Percentiles rank a stretch among this genome's conserved stretches.
phyloP scores from a whole-genome alignment of 139 green algal species.

The Trebouxia sp. region DNA sequence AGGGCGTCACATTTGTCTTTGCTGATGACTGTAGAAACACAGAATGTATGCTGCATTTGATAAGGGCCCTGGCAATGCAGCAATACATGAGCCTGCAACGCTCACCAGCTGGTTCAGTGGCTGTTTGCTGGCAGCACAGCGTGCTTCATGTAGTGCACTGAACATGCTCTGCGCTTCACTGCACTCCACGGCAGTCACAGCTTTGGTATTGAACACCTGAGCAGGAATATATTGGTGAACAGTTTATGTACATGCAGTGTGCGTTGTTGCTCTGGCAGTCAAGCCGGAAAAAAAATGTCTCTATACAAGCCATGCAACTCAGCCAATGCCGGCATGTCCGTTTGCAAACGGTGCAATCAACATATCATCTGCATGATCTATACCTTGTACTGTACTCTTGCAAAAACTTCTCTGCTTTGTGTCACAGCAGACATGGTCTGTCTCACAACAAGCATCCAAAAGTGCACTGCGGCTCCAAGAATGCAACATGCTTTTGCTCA shows the following conservation, averaged over 20 bases:
- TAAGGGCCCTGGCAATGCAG: too few relatives aligned
- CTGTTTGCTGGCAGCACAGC: background rate
- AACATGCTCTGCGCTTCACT: background rate
- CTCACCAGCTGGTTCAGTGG: background rate
- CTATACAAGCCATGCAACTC: background rate
- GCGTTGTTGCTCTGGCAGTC: background rate
- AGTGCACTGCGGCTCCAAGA: background rate
- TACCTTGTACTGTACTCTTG: too few relatives aligned
- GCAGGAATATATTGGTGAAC: too few relatives aligned
- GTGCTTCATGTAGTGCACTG: background rate
- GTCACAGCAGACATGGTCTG: background rate
- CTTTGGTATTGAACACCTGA: conserved; percentile 6
- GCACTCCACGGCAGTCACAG: background rate
- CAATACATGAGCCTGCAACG: too few relatives aligned
- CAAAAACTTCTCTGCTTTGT: too few relatives aligned
- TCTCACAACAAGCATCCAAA: background rate
- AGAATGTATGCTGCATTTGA: too few relatives aligned
- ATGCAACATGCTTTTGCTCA: too few relatives aligned
- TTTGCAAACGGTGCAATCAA: too few relatives aligned
- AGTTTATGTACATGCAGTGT: background rate
- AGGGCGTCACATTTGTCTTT: too few relatives aligned
- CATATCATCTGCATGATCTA: too few relatives aligned
- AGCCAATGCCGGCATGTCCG: too few relatives aligned
- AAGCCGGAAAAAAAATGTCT: background rate
- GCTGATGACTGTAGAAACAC: too few relatives aligned